Evolutionary conservation across 768 basidiomycete species (phyloP).

Genomic region (Xerocomellus amylosporus): DNA sequence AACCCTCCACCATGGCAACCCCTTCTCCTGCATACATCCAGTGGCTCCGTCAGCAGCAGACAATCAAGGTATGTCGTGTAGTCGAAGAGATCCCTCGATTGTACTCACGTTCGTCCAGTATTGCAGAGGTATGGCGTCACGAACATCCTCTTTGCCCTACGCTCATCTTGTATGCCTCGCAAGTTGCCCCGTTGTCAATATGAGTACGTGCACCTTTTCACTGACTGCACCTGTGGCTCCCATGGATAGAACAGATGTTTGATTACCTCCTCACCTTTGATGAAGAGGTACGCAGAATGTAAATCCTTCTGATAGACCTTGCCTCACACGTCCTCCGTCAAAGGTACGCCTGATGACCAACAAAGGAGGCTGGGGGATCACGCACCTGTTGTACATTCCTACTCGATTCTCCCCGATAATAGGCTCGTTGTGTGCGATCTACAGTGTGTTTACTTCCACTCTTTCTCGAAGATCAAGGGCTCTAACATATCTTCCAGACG

Average conservation of each 20-base stretch:
- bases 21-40: neutral
- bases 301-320: no score
- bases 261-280: conserved; percentile 13
- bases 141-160: neutral
- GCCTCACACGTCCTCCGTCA: neutral
- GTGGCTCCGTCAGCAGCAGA: conserved; percentile 8
- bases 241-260: neutral
- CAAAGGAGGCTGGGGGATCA: conserved; percentile 7
- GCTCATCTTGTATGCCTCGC: neutral
- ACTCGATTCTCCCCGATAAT: conserved; percentile 11
- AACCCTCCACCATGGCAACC: neutral
- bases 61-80: conserved; percentile 1
- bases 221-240: neutral
- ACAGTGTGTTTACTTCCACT: neutral
- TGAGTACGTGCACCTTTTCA: neutral
- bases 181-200: conserved; percentile 12
- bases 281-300: conserved; percentile 5
- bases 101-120: neutral
- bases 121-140: conserved; percentile 1
- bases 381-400: conserved; percentile 7
- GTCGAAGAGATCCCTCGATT: no score
- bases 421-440: conserved; percentile 1
- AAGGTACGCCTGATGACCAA: conserved; percentile 6
- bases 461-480: neutral
- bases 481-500: neutral